Percentiles rank a stretch among this genome's conserved stretches.
These are phyloP conservation scores for Salix koriyanagi DNA, from an alignment of 345 rosid genomes.

Conservation along the genomic window DNA sequence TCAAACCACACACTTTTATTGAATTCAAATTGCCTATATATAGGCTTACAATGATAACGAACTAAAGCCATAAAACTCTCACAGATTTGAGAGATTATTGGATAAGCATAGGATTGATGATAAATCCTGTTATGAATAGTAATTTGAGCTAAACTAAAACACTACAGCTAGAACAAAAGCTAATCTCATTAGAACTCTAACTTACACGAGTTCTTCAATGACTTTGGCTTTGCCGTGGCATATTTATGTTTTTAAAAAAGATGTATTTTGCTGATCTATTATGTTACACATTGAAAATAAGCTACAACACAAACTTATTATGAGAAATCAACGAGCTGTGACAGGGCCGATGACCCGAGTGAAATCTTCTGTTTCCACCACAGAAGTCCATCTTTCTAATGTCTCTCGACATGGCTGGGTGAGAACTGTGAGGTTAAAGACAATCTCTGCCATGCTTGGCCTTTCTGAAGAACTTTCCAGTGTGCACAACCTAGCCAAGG, in stretches of 20 bases:
- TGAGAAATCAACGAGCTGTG: constrained; percentile 38
- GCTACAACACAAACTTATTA: neutral
- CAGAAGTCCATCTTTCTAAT: constrained; percentile 38
- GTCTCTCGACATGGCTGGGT: constrained; percentile 34
- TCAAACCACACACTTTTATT: too few relatives aligned
- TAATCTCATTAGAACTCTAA: too few relatives aligned
- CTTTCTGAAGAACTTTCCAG: constrained; percentile 40
- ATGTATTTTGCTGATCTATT: neutral
- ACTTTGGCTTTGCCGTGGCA: constrained; percentile 1
- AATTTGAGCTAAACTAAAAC: too few relatives aligned
- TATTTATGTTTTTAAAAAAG: neutral
- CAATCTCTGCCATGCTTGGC: constrained; percentile 65
- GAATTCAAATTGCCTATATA: too few relatives aligned
- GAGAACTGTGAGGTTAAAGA: constrained; percentile 50
- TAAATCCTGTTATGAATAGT: too few relatives aligned
- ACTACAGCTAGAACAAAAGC: too few relatives aligned
- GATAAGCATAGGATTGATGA: too few relatives aligned
- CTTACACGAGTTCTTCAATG: constrained; percentile 11
- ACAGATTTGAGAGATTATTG: too few relatives aligned
- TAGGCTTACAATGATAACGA: too few relatives aligned
- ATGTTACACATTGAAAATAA: neutral
- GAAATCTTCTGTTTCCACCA: constrained; percentile 36
- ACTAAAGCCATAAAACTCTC: too few relatives aligned
- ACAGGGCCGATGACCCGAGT: constrained; percentile 34
- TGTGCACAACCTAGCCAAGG: constrained; percentile 48